Evolutionary conservation across 140 eudicot species (phyloP), one percentile per base, ranked within the genome.

Genomic region (Artemisia princeps): DNA sequence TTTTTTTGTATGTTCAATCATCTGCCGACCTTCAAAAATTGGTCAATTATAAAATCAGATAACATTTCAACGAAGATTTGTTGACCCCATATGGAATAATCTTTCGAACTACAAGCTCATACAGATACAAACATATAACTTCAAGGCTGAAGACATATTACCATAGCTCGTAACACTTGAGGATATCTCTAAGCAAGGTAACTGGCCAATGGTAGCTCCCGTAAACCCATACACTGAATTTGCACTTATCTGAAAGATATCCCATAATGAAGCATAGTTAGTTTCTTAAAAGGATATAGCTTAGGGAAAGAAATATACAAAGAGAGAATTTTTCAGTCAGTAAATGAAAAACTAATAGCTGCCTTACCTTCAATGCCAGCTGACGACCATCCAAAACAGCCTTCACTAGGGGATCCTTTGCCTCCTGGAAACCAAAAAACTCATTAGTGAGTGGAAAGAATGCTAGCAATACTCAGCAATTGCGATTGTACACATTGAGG

Each of bases 341-440:
- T 61, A 72, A 37, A 30, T 55, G 14, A 57, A 26, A 24, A 55
- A 7, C 10, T 52, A 9, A 28, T 14, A n/a, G 55, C 72, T 19
- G 55, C 24, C 60, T 60, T 45, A 86, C 98, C 95, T 92, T 92
- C 76, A 92, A 75, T 22, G 98, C 98, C 78, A 88, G 83, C 80
- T 92, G 98, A 49, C 98, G 98, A 60, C 98, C 98, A 77, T 92
- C 98, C 75, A 92, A 81, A 33, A 92, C 98, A 74, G 98, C 98
- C 86, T 84, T 88, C 84, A 62, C 98, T 50, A 88, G 80, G 8
- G 98, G 98, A 78, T 92, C 98, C 76, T 88, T 92, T 44, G 98
- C 98, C 75, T 92, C 98, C 98, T 92, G 73, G 20, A 66, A 68
- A 30, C 51, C 71, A 60, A 60, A 15, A 56, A 73, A 57, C 17